phyloP scores from a whole-genome alignment of 257 asterid species.

The Jacaranda copaia region DNA sequence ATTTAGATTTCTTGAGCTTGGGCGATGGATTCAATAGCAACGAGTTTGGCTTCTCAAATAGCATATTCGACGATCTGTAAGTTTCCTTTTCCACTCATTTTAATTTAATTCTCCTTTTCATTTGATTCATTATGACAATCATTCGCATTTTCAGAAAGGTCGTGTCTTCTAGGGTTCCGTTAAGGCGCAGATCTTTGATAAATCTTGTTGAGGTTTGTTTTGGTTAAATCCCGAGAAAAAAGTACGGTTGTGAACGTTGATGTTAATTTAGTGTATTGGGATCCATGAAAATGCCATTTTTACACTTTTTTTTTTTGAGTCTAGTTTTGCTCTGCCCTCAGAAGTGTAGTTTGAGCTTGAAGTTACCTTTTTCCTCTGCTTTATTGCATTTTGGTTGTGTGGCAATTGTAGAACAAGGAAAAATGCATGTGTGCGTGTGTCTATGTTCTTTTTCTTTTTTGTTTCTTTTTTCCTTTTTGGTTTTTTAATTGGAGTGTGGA shows the following conservation, averaged over 20 bases:
- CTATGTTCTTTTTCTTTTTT: no score
- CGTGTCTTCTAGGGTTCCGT: conserved; percentile 57
- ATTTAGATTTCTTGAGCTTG: conserved; percentile 40
- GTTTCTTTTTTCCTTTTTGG: conserved; percentile 7
- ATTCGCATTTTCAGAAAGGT: conserved; percentile 38
- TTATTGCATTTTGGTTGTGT: conserved; percentile 19
- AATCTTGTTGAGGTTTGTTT: conserved; percentile 30
- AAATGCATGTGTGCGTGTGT: background rate
- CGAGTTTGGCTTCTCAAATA: conserved; percentile 39
- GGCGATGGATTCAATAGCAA: conserved; percentile 53
- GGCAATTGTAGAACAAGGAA: conserved; percentile 22
- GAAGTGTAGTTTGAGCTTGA: conserved; percentile 29
- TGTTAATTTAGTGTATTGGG: conserved; percentile 34
- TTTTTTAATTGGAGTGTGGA: conserved; percentile 26
- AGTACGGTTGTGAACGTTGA: conserved; percentile 25
- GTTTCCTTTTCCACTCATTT: conserved; percentile 40
- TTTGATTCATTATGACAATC: conserved; percentile 39
- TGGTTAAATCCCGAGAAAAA: conserved; percentile 44
- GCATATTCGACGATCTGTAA: conserved; percentile 59
- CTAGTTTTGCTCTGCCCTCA: conserved; percentile 19
- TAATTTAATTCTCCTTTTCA: conserved; percentile 11
- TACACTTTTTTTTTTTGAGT: background rate
- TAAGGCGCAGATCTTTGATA: conserved; percentile 56
- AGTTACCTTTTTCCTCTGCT: conserved; percentile 3
- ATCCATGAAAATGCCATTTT: conserved; percentile 41